Conservation (phyloP, 257 asterid species). For the Fraxinus pennsylvanica region DNA sequence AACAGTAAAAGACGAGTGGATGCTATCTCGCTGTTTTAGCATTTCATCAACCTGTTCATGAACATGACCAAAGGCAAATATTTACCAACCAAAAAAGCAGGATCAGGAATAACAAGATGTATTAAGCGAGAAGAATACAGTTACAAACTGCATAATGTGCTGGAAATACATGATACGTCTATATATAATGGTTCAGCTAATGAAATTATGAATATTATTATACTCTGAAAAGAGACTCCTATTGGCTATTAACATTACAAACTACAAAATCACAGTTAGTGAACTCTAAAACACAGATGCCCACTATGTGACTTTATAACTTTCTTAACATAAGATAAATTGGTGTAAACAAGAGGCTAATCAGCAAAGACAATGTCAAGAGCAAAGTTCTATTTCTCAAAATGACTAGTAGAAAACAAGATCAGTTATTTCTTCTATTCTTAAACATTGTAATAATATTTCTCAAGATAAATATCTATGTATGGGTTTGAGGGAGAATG, state of each 20-base stretch:
- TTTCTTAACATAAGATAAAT: not conserved
- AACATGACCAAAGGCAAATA: not conserved
- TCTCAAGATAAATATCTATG: not conserved
- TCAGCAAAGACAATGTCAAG: not conserved
- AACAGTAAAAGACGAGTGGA: conserved; percentile 81
- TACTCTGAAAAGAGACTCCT: not conserved
- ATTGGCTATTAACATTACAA: not conserved
- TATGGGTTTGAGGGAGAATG: not conserved
- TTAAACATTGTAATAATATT: too few relatives aligned
- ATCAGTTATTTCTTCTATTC: too few relatives aligned
- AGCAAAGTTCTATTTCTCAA: not conserved
- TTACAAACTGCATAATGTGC: not conserved
- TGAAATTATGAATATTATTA: not conserved
- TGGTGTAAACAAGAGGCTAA: not conserved
- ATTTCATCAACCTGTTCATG: conserved; percentile 80
- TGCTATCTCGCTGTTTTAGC: conserved; percentile 81
- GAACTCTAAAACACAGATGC: not conserved
- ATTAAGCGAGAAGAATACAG: too few relatives aligned
- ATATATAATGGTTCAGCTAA: not conserved
- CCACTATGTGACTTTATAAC: not conserved
- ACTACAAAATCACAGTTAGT: not conserved
- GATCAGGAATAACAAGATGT: not conserved
- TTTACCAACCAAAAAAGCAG: conserved; percentile 3
- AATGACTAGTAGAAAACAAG: not conserved
- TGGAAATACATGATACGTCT: too few relatives aligned